These are phyloP conservation scores for Arbutus unedo DNA, from an alignment of 148 eudicot species.

Conservation along the genomic window DNA sequence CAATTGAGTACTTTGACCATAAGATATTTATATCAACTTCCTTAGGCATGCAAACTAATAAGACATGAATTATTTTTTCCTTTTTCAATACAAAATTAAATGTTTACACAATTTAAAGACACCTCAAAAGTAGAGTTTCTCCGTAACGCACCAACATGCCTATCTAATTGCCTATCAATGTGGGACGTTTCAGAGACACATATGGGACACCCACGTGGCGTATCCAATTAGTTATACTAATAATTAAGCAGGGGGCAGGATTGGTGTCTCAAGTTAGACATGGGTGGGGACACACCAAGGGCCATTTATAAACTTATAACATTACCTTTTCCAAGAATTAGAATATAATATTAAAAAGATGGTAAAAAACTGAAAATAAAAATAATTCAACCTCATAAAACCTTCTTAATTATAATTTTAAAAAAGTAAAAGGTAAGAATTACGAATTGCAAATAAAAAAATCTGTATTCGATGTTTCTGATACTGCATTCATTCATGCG, in stretches of 20 bases:
- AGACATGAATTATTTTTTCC: not conserved
- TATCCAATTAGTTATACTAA: not conserved
- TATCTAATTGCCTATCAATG: not conserved
- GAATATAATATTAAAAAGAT: too few species aligned
- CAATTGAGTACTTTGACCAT: not conserved
- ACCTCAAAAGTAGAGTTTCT: not conserved
- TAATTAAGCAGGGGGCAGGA: not conserved
- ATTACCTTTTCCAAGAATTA: not conserved
- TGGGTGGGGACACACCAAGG: not conserved
- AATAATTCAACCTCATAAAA: not conserved
- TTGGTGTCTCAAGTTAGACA: not conserved
- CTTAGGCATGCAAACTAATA: not conserved
- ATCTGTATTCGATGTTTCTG: not conserved
- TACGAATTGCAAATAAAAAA: not conserved
- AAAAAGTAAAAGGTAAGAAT: not conserved
- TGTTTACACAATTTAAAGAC: too few species aligned
- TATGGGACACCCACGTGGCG: not conserved
- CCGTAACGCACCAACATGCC: not conserved
- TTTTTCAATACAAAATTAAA: not conserved
- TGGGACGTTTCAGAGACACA: not conserved
- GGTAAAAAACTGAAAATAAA: not conserved
- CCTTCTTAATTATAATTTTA: not conserved
- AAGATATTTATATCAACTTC: not conserved
- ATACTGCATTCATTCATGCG: not conserved
- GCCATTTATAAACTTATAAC: not conserved